Evolutionary conservation across 163 green algal genomes (phyloP).

Genomic region (Smithsoniella earleae): DNA sequence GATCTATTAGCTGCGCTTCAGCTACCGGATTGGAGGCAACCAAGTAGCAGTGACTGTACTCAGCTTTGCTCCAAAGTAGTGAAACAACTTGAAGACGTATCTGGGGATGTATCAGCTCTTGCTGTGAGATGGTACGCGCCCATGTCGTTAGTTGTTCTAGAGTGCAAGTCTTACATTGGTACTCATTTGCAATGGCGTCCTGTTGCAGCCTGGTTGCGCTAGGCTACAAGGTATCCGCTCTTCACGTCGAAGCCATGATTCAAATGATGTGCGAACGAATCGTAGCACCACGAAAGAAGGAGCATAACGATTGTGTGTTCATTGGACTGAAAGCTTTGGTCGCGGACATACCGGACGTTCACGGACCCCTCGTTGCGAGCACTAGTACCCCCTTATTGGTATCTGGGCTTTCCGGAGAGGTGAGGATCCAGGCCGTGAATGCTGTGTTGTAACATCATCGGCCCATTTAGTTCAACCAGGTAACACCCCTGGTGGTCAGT

Average conservation of each 20-base stretch:
- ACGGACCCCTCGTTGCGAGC: slow-evolving; percentile 38
- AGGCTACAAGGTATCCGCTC: slow-evolving; percentile 56
- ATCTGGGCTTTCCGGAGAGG: too few relatives aligned
- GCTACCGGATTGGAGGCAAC: slow-evolving; percentile 38
- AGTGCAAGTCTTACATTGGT: too few relatives aligned
- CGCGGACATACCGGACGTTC: slow-evolving; percentile 42
- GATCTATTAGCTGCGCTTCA: slow-evolving; percentile 81
- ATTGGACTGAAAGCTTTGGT: slow-evolving; percentile 86
- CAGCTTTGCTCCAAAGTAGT: slow-evolving; percentile 59
- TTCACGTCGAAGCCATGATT: slow-evolving; percentile 47
- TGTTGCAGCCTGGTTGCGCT: slow-evolving; percentile 67
- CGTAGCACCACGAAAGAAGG: slow-evolving; percentile 46
- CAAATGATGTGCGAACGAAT: too few relatives aligned
- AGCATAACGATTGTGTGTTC: slow-evolving; percentile 63
- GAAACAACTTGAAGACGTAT: slow-evolving; percentile 75
- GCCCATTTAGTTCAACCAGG: too few relatives aligned
- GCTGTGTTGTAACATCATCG: too few relatives aligned
- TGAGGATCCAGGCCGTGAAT: too few relatives aligned
- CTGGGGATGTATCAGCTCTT: slow-evolving; percentile 76
- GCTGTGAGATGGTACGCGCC: slow-evolving; percentile 94
- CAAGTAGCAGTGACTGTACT: neutral
- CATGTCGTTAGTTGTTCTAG: too few relatives aligned
- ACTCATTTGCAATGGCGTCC: neutral
- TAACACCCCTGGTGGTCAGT: too few relatives aligned
- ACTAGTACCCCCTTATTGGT: slow-evolving; percentile 52